Evolutionary conservation across 2,329 filamentous ascomycete species (phyloP).

Genomic region (Amylocarpus encephaloides): DNA sequence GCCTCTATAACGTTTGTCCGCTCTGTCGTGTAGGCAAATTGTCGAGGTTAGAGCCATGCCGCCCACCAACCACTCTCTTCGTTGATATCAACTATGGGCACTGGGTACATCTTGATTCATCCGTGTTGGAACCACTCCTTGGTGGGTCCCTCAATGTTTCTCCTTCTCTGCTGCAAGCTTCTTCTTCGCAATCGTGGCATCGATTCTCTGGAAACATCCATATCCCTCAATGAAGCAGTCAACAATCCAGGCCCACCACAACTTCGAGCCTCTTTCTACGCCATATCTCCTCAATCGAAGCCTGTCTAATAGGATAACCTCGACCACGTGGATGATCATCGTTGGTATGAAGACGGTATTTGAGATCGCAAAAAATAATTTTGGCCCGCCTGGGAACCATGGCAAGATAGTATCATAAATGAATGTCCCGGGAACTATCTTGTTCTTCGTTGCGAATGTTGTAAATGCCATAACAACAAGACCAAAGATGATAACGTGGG

Average conservation of each 20-base stretch:
- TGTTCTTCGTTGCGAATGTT: slow-evolving; percentile 42
- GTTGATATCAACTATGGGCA: no score
- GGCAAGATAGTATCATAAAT: slow-evolving; percentile 45
- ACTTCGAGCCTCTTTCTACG: slow-evolving; percentile 36
- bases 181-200: slow-evolving; percentile 41
- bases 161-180: slow-evolving; percentile 36
- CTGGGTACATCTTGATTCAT: no score
- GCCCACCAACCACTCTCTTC: no score
- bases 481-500: slow-evolving; percentile 48
- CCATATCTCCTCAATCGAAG: slow-evolving; percentile 42
- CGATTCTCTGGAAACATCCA: slow-evolving; percentile 45
- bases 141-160: slow-evolving; percentile 33
- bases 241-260: slow-evolving; percentile 51
- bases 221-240: slow-evolving; percentile 50
- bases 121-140: no score
- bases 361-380: slow-evolving; percentile 52
- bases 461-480: slow-evolving; percentile 49
- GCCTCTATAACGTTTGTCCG: no score
- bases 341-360: slow-evolving; percentile 53
- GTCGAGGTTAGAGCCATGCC: no score
- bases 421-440: slow-evolving; percentile 46
- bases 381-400: slow-evolving; percentile 51
- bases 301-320: slow-evolving; percentile 50
- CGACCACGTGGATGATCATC: slow-evolving; percentile 56
- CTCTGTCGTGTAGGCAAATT: no score